phyloP scores from a whole-genome alignment of 2,329 filamentous ascomycete species.

The Pseudofabraea citricarpa region DNA sequence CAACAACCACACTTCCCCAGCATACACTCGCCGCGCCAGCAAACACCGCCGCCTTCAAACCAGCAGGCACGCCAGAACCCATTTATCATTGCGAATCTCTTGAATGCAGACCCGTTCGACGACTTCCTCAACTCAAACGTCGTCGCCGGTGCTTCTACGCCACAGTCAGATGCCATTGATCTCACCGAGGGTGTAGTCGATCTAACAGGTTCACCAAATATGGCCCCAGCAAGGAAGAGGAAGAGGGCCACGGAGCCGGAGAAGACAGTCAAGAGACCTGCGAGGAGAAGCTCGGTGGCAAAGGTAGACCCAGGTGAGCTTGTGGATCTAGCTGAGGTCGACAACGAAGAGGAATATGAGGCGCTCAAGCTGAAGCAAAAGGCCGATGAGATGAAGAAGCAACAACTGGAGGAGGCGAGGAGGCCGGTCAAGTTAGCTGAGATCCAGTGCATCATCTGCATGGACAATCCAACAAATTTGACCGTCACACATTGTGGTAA shows the following conservation, averaged over 20 bases:
- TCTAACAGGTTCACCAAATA: slow-evolving; percentile 19
- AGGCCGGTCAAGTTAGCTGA: slow-evolving; percentile 44
- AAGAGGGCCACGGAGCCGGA: slow-evolving; percentile 13
- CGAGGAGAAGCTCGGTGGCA: neutral
- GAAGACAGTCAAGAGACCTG: slow-evolving; percentile 8
- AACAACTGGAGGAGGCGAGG: slow-evolving; percentile 41
- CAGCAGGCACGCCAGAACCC: slow-evolving; percentile 12
- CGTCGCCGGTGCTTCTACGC: too few relatives aligned
- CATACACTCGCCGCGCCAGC: neutral
- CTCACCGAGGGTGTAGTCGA: slow-evolving; percentile 20
- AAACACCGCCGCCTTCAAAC: slow-evolving; percentile 16
- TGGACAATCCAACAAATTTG: slow-evolving; percentile 54
- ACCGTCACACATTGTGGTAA: slow-evolving; percentile 64
- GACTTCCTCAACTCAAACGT: neutral
- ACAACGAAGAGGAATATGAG: slow-evolving; percentile 21
- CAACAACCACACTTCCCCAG: slow-evolving; percentile 7
- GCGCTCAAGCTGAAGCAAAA: slow-evolving; percentile 19
- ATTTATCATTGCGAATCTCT: too few relatives aligned
- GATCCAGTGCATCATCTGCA: slow-evolving; percentile 64
- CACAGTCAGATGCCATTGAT: slow-evolving; percentile 1
- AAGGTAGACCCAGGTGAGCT: slow-evolving; percentile 14
- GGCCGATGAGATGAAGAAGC: slow-evolving; percentile 27
- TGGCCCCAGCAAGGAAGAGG: slow-evolving; percentile 17
- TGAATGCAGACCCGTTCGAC: neutral
- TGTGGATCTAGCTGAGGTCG: slow-evolving; percentile 23